Evolutionary conservation across 2,329 filamentous ascomycete genomes (phyloP).

Genomic region (Alternaria arbusti): DNA sequence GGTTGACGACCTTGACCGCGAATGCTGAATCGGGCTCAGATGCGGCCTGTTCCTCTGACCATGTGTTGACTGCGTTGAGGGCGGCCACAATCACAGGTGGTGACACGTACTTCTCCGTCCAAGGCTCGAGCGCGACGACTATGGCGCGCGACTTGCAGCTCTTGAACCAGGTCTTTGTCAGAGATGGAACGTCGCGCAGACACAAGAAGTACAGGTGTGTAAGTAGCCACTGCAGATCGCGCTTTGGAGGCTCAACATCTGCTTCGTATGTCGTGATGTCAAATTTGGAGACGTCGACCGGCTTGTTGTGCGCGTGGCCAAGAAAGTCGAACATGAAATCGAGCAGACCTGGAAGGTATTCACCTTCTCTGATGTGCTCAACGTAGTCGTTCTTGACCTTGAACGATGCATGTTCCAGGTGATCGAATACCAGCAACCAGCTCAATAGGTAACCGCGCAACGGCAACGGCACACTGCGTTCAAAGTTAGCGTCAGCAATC

Average conservation of each 20-base stretch:
- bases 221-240: constrained; percentile 81
- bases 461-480: constrained; percentile 68
- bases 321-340: constrained; percentile 85
- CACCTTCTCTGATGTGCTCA: constrained; percentile 76
- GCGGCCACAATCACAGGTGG: constrained; percentile 70
- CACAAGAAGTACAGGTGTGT: constrained; percentile 85
- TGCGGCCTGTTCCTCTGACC: constrained; percentile 59
- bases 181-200: constrained; percentile 76
- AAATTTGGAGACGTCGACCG: constrained; percentile 73
- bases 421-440: constrained; percentile 90
- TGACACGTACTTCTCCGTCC: constrained; percentile 84
- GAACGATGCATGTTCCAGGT: constrained; percentile 78
- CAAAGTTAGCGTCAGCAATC: constrained; percentile 69
- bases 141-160: constrained; percentile 81
- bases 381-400: constrained; percentile 84
- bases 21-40: constrained; percentile 57
- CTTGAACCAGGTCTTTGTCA: constrained; percentile 86
- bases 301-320: constrained; percentile 75
- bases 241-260: constrained; percentile 67
- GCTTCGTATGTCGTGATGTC: constrained; percentile 70
- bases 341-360: constrained; percentile 72
- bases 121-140: constrained; percentile 76
- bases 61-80: constrained; percentile 71
- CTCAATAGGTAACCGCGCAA: constrained; percentile 83
- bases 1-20: constrained; percentile 72